Evolutionary conservation across 2,329 filamentous ascomycete species (phyloP), one percentile per base, ranked within the genome.

Genomic region (Trichoderma arundinaceum): DNA sequence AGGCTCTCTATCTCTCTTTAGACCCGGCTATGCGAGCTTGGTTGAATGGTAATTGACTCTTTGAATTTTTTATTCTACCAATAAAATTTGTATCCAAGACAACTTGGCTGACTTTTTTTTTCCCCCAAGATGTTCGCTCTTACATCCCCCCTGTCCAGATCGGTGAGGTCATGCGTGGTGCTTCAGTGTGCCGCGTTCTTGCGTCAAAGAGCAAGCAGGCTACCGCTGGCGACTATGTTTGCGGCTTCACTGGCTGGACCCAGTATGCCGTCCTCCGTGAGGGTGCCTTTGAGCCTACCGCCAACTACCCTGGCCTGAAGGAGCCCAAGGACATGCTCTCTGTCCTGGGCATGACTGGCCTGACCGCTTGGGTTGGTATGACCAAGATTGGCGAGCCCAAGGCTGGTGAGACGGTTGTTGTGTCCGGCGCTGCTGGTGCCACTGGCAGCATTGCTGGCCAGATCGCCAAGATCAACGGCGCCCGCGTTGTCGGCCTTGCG

Each of bases 311-410:
- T 3, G 69, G 76, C 35, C 75, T 80, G 15, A 71, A 75, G 33
- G 74, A 78, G 66, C 72, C 80, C 19, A 88, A 87, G 13, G 88
- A 92, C 74, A 82, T 86, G 12, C 79, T 90, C 61, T 86, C 87
- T 4, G 83, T 85, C 28, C 79, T 86, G 41, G 91, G 91, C 12
- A 79, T 87, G 75, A 92, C 90, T 0, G 89, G 89, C 2, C 71
- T 93, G 68, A 94, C 91, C 0, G 91, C 91, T 1, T 94, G 92
- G 78, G 90, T 91, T 69, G 91, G 91, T 19, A 86, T 94, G 74
- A 76, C 86, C 35, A 84, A 90, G 64, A 85, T 94, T 52, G 91
- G 86, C 2, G 79, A 89, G 64, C 86, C 90, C 46, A 87, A 89
- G 75, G 76, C 84, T 2, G 90, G 90, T 4, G 90, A 94, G 69